Base-by-base conservation (phyloP, 306 rosid species). In the Dryas drummondii region DNA sequence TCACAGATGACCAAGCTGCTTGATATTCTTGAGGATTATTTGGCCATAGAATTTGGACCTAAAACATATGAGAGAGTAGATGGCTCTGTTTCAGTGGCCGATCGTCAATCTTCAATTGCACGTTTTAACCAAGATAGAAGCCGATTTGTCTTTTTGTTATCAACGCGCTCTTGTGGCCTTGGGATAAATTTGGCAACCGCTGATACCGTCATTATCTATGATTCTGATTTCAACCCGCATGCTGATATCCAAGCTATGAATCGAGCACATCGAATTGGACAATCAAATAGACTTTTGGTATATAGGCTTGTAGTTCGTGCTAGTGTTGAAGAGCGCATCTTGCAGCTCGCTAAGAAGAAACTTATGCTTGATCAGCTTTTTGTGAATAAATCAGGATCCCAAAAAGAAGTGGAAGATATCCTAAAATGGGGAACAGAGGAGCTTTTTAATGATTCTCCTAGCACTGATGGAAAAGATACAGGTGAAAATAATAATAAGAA, bases 161-260 rank as follows among this genome's bases (percentile, higher is more conserved):
- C 99, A 76, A 96, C 99, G 32, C 97, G 98, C 71, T 92, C 99
- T 15, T 96, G 99, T 79, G 99, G 99, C 76, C 98, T 96, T 74
- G 99, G 99, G 77, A 96, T 96, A 73, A 96, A 96, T 82, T 87
- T 96, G 90, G 99, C 98, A 79, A 92, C 97, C 46, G 99, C 99
- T 51, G 99, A 96, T 88, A 96, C 99, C 32, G 99, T 96, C 80
- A 92, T 96, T 79, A 96, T 96, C 71, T 96, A 96, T 83, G 99
- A 96, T 84, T 96, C 99, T 76, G 99, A 96, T 87, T 96, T 96
- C 83, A 96, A 96, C 66, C 99, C 99, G 8, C 99, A 96, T 88
- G 99, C 99, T 71, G 99, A 96, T 86, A 96, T 96, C 82, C 99
- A 96, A 82, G 99, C 99, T 71, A 96, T 96, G 99, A 96, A 96